Evolutionary conservation across 768 basidiomycete genomes (phyloP), one percentile per base, ranked within the genome.

Genomic region (Leccinum fibrillosum): DNA sequence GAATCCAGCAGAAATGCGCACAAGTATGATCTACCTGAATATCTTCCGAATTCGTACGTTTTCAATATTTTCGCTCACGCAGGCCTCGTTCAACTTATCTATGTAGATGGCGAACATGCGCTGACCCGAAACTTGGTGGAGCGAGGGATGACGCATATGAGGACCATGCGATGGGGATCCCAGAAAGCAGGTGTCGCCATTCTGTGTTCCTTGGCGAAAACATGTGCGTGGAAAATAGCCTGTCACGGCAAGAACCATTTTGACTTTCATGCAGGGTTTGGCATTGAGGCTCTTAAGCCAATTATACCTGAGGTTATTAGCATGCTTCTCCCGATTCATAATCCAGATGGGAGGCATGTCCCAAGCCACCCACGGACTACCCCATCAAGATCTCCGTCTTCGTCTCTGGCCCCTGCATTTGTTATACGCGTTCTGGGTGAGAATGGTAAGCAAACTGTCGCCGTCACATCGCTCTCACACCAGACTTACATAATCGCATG

Each of bases 181-280:
- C 66, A 67, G 55, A 62, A 56, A 56, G 47, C 53, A 28, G 66
- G 66, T 4, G 62, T 60, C 12, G 57, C 62, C 21, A 59, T 64
- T 32, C 37, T 64, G 25, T 64, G 60, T n/a, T 62, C 62, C 23
- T 51, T 64, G 54, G 60, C 60, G 9, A 54, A 62, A 28, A 58
- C 62, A 25, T 62, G 62, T 64, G 28, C 26, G 62, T 58, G 3
- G 15, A 19, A 19, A 28, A 21, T n/a, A 11, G 17, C 17, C 7
- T 6, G 9, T 21, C 49, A 12, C 2, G 6, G 10, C 49, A 34
- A 12, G 28, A 21, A 51, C 3, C 17, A n/a, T 3, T 3, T 26
- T 35, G 30, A 54, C 28, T 19, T 52, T 19, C 11, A 4, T 28
- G 8, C 39, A 63, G 62, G 60, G 56, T 62, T 57, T 3, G 60